Evolutionary conservation across 2,329 filamentous ascomycete genomes (phyloP).

Genomic region (Xylariaceae sp.): DNA sequence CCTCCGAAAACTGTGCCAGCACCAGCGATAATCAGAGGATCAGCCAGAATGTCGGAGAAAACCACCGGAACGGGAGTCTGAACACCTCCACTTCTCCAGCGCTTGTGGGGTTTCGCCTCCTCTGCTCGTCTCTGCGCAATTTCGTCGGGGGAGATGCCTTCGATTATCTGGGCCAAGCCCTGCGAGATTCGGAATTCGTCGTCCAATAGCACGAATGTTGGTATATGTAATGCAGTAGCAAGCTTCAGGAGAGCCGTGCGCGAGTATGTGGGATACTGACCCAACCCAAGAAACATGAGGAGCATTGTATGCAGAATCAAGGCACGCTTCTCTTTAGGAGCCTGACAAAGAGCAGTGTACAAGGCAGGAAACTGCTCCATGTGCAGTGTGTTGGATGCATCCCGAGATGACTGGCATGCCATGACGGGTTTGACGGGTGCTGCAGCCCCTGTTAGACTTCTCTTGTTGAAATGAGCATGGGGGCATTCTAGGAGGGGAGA

Average conservation of each 20-base stretch:
- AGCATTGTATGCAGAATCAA: constrained; percentile 70
- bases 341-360: constrained; percentile 55
- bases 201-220: constrained; percentile 58
- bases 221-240: constrained; percentile 66
- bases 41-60: constrained; percentile 57
- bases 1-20: constrained; percentile 77
- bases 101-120: constrained; percentile 59
- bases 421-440: too few relatives aligned
- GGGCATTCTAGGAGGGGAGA: neutral
- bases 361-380: constrained; percentile 53
- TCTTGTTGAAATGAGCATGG: neutral
- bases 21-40: constrained; percentile 71
- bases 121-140: constrained; percentile 60
- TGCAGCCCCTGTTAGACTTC: constrained; percentile 26
- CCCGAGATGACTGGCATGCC: constrained; percentile 34
- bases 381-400: constrained; percentile 47
- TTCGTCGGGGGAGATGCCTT: constrained; percentile 64
- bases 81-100: constrained; percentile 42
- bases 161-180: constrained; percentile 70
- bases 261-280: constrained; percentile 73
- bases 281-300: constrained; percentile 68
- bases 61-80: constrained; percentile 44
- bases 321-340: constrained; percentile 58
- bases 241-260: constrained; percentile 67
- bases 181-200: constrained; percentile 74